Percentiles rank a stretch among this genome's conserved stretches.
These are phyloP conservation scores for Trichothecium sympodiale DNA, from an alignment of 2,329 filamentous ascomycete species.

Conservation along the genomic window DNA sequence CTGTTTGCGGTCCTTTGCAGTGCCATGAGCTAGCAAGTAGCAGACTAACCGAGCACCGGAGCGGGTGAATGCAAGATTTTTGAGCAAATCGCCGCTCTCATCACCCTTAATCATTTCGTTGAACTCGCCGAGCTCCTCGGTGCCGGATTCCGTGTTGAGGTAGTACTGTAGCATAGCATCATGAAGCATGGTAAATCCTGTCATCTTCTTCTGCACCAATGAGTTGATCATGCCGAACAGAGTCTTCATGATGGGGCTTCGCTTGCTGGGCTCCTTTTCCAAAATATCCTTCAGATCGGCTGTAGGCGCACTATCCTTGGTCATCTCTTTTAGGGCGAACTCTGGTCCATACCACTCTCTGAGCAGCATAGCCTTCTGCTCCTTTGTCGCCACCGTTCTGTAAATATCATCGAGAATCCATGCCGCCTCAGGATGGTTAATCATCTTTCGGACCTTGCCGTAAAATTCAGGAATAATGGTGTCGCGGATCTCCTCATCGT, in stretches of 20 bases:
- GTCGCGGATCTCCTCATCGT: slow-evolving; percentile 76
- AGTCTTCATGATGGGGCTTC: slow-evolving; percentile 74
- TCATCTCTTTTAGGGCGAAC: slow-evolving; percentile 66
- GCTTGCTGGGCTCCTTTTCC: slow-evolving; percentile 70
- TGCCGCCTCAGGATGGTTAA: slow-evolving; percentile 90
- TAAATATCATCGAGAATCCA: slow-evolving; percentile 99
- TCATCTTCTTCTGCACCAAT: slow-evolving; percentile 91
- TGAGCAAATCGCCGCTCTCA: slow-evolving; percentile 78
- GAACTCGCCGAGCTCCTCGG: slow-evolving; percentile 76
- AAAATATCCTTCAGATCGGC: slow-evolving; percentile 68
- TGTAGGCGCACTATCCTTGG: slow-evolving; percentile 40
- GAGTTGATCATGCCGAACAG: slow-evolving; percentile 81
- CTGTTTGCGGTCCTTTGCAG: slow-evolving; percentile 84
- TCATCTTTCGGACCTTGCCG: slow-evolving; percentile 81
- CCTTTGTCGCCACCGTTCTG: slow-evolving; percentile 70
- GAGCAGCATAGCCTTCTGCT: slow-evolving; percentile 76
- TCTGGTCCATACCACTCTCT: slow-evolving; percentile 96
- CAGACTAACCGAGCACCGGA: slow-evolving; percentile 76
- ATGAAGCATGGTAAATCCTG: slow-evolving; percentile 94
- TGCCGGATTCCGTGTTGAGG: slow-evolving; percentile 63
- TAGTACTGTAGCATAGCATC: slow-evolving; percentile 98
- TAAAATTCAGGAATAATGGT: slow-evolving; percentile 92
- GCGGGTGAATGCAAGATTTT: slow-evolving; percentile 93
- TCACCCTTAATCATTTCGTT: slow-evolving; percentile 86
- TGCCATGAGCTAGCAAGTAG: slow-evolving; percentile 71